Evolutionary conservation across 192 early-diverging fungal species (phyloP).

Genomic region (Gorgonomyces haynaldii): DNA sequence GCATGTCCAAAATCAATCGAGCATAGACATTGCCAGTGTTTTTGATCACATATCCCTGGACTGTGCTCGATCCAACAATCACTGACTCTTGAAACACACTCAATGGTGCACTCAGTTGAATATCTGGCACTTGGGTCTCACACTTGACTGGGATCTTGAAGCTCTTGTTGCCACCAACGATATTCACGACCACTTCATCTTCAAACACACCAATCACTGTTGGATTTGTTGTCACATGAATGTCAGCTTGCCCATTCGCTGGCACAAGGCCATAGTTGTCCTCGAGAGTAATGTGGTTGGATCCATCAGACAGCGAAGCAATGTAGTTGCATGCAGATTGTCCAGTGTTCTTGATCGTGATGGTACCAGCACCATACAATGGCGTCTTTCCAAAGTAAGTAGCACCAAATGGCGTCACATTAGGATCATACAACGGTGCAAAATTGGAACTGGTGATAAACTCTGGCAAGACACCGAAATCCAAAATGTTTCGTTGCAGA

Average conservation of each 20-base stretch:
- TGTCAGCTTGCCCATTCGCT: slow-evolving; percentile 12
- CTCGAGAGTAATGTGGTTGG: slow-evolving; percentile 11
- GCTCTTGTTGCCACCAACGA: slow-evolving; percentile 23
- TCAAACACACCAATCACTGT: slow-evolving; percentile 18
- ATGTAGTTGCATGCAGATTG: slow-evolving; percentile 18
- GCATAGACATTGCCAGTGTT: slow-evolving; percentile 22
- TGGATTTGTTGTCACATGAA: slow-evolving; percentile 19
- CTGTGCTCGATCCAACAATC: slow-evolving; percentile 24
- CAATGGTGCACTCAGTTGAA: slow-evolving; percentile 10
- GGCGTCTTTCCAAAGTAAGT: neutral
- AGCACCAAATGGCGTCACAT: neutral
- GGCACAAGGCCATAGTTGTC: slow-evolving; percentile 16
- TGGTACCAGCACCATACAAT: slow-evolving; percentile 1
- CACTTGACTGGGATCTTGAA: slow-evolving; percentile 32
- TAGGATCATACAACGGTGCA: slow-evolving; percentile 6
- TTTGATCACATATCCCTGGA: slow-evolving; percentile 4
- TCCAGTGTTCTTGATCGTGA: slow-evolving; percentile 34
- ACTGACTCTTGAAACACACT: slow-evolving; percentile 16
- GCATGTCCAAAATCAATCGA: slow-evolving; percentile 27
- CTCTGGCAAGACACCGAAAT: slow-evolving; percentile 26
- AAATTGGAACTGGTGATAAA: slow-evolving; percentile 12
- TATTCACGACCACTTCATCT: slow-evolving; percentile 21
- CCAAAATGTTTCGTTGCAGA: no score
- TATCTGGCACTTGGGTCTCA: slow-evolving; percentile 19
- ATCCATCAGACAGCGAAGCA: slow-evolving; percentile 9